Base-by-base conservation (phyloP, 192 early-diverging fungal species). In the Rhizophlyctis rosea region DNA sequence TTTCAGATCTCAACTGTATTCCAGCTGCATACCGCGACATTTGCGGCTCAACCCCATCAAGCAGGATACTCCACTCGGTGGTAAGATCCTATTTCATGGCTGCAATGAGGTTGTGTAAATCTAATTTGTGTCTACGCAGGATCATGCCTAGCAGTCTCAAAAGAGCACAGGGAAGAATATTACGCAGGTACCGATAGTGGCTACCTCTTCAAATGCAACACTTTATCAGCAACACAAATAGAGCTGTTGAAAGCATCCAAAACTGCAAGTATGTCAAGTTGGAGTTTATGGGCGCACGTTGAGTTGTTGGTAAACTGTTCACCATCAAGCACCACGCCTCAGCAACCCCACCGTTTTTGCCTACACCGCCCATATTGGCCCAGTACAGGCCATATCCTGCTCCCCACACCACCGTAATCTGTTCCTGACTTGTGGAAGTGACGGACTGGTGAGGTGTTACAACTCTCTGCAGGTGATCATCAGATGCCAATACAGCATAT, bases 361-460 rank as follows among this genome's bases (percentile, higher is more conserved):
- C 11, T 76, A 65, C 47, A 54, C 35, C 1, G 49, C 79, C n/a
- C 79, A 81, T 65, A 57, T 68, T 25, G 79, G 79, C 2, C 67
- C 71, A 9, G 70, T 77, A 14, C 57, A 55, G 9, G 49, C 73
- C 3, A 44, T 81, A 3, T 64, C 75, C 39, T 71, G 58, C 54
- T 75, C 72, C 1, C 75, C 79, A 4, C 77, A 75, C 47, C 71
- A 74, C 31, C 62, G 75, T 4, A 75, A 81, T 33, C 47, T 81
- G 21, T 64, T 81, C 56, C 48, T 78, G 21, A 73, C 69, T 25
- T 61, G 59, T 44, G 73, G 73, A 21, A 65, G 51, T 25, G 79
- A 81, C 62, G 76, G 76, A 5, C 24, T 50, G 24, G 57, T 81
- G 32, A 59, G 69, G 32, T 49, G 77, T 25, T 71, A 70, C 53